Percentiles rank a stretch among this genome's conserved stretches.
These are phyloP conservation scores for Rhodotorula sp. DNA, from an alignment of 1,284 basidiomycete species.

Conservation along the genomic window DNA sequence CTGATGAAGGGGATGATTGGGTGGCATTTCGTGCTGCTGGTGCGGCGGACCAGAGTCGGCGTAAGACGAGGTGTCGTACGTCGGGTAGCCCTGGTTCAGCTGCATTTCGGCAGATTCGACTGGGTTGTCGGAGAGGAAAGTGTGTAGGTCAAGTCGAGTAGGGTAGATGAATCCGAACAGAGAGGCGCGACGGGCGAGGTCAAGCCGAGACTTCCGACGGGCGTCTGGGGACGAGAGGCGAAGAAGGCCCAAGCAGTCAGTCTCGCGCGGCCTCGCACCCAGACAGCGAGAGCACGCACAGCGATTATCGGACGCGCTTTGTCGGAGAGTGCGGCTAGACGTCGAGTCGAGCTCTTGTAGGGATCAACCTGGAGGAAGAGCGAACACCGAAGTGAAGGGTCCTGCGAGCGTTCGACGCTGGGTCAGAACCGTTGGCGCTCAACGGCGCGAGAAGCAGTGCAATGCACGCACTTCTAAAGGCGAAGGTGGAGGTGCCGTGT, in stretches of 20 bases:
- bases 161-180: neutral
- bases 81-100: neutral
- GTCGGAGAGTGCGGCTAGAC: neutral
- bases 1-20: no score
- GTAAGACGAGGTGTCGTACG: neutral
- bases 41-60: neutral
- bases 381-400: no score
- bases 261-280: no score
- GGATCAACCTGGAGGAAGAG: neutral
- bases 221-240: neutral
- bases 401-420: neutral
- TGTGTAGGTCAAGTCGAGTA: neutral
- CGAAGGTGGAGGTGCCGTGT: neutral
- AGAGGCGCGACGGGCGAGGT: neutral
- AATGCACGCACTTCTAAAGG: neutral
- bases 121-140: neutral
- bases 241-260: neutral
- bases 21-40: no score
- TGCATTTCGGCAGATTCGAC: neutral
- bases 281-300: neutral
- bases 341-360: neutral
- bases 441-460: no score
- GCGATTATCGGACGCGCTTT: conserved; percentile 13
- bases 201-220: neutral
- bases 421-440: neutral